phyloP scores from a whole-genome alignment of 1,284 basidiomycete genomes.

The Coniophora puteana region DNA sequence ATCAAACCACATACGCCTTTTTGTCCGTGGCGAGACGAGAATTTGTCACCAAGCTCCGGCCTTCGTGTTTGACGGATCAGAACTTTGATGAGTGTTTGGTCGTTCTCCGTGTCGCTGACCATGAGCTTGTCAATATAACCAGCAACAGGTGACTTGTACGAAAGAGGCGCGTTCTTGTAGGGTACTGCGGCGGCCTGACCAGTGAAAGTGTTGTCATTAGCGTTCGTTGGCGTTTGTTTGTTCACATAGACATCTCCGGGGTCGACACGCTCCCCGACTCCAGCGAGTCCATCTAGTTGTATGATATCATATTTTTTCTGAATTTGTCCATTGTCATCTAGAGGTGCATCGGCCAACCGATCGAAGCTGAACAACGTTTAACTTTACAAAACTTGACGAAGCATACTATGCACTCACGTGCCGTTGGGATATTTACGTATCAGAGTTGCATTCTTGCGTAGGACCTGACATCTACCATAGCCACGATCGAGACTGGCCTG shows the following conservation, averaged over 20 bases:
- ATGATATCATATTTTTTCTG: slow-evolving; percentile 90
- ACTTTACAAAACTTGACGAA: slow-evolving; percentile 3
- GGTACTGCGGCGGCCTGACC: slow-evolving; percentile 76
- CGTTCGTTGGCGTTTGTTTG: slow-evolving; percentile 93
- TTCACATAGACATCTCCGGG: slow-evolving; percentile 96
- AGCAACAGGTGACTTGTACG: slow-evolving; percentile 89
- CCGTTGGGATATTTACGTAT: slow-evolving; percentile 97
- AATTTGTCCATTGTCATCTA: slow-evolving; percentile 76
- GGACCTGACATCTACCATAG: slow-evolving; percentile 95
- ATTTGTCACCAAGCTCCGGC: slow-evolving; percentile 98
- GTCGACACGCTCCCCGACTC: slow-evolving; percentile 92
- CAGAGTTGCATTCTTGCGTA: slow-evolving; percentile 93
- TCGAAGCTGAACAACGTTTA: slow-evolving; percentile 60
- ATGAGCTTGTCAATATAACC: slow-evolving; percentile 98
- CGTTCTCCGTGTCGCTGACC: slow-evolving; percentile 93
- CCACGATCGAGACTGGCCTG: slow-evolving; percentile 94
- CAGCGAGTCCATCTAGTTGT: slow-evolving; percentile 89
- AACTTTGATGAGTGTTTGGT: slow-evolving; percentile 98
- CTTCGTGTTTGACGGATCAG: slow-evolving; percentile 95
- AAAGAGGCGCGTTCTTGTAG: slow-evolving; percentile 88
- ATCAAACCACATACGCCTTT: slow-evolving; percentile 99
- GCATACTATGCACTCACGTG: slow-evolving; percentile 60
- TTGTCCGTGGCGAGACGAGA: slow-evolving; percentile 97
- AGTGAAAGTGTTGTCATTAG: slow-evolving; percentile 80
- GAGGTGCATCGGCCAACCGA: slow-evolving; percentile 89